phyloP scores from a whole-genome alignment of 805 yeast species.

The Candida ulmi region DNA sequence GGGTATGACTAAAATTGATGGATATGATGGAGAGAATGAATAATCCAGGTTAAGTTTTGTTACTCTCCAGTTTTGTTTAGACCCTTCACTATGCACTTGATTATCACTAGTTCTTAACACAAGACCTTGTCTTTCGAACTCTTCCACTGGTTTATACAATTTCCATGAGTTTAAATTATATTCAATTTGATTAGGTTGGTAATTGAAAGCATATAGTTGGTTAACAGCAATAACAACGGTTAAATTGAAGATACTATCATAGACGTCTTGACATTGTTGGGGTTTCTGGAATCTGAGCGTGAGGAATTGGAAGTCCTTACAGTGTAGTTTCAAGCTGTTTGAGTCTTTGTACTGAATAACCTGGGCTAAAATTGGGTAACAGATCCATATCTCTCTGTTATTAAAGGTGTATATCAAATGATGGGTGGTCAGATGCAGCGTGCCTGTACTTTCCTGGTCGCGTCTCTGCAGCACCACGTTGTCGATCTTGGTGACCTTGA shows the following conservation, averaged over 20 bases:
- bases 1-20: constrained; percentile 65
- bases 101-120: constrained; percentile 14
- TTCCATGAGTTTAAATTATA: constrained; percentile 64
- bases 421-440: constrained; percentile 67
- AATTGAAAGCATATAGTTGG: constrained; percentile 75
- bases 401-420: constrained; percentile 57
- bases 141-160: constrained; percentile 54
- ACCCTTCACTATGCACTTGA: not conserved
- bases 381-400: constrained; percentile 77
- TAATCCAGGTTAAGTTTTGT: constrained; percentile 60
- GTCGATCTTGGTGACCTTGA: constrained; percentile 31
- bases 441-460: constrained; percentile 51
- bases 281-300: constrained; percentile 68
- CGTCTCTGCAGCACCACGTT: constrained; percentile 52
- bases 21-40: constrained; percentile 71
- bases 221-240: constrained; percentile 49
- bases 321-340: constrained; percentile 61
- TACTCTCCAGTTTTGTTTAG: constrained; percentile 55
- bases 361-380: constrained; percentile 76
- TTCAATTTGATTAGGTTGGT: constrained; percentile 72
- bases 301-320: constrained; percentile 80
- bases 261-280: constrained; percentile 60
- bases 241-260: constrained; percentile 60
- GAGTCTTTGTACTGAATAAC: constrained; percentile 26
- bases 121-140: constrained; percentile 72